Base-by-base conservation (phyloP, 345 rosid genomes). In the Brassica cretica region DNA sequence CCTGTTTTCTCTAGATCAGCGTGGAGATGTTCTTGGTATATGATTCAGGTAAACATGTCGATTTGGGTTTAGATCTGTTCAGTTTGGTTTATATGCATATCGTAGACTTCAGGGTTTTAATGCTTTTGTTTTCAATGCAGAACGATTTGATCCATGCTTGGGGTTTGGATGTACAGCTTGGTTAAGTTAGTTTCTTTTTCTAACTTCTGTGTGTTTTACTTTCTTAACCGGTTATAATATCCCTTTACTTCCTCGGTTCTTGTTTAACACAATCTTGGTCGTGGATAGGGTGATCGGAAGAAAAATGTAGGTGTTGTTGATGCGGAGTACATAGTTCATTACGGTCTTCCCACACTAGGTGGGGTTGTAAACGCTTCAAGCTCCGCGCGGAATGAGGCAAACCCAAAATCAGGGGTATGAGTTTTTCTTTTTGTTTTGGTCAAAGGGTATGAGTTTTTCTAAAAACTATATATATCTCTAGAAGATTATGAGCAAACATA, bases 121-220 rank as follows among this genome's bases (percentile, higher is more conserved):
- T 66, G 33, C 32, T 72, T 72, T 76, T 0, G 24, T 51, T 68
- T 81, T 35, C 30, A 1, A 8, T 76, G 32, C 89, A 94, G 97
- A 94, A 90, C 75, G 95, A 92, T 83, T 84, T 94, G 88, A 89
- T 92, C 78, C 97, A 94, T 29, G 95, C 97, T 0, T 94, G 98
- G 98, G 98, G 98, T 67, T 80, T 94, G 37, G 98, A 94, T 83
- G 81, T 74, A 78, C 90, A 87, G 77, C 97, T 92, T 2, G 97
- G 98, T 25, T 92, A 90, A 76, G 98, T 92, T 83, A 77, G 80
- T 77, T 78, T 76, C 33, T 79, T 68, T 68, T 44, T 44, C 15
- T 12, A 39, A 39, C 14, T 1, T 11, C 51, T 11, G n/a, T 44
- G 51, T 44, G 12, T 44, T 49, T 49, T 18, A 33, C 56, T 46